These are phyloP conservation scores for Nelumbo lutea DNA, from an alignment of 164 flowering plant genomes.

Conservation along the genomic window DNA sequence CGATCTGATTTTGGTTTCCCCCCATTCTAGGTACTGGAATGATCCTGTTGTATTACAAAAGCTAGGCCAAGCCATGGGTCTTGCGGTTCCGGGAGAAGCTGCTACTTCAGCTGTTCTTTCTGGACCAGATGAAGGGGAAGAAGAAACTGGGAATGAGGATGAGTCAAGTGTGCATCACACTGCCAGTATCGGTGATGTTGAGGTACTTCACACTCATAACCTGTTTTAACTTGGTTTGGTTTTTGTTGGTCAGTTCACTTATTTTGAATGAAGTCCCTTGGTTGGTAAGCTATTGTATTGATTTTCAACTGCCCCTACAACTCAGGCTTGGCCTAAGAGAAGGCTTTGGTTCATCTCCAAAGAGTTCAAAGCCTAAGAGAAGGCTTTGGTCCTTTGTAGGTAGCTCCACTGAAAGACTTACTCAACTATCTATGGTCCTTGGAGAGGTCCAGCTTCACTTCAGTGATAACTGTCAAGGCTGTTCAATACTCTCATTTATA, in stretches of 20 bases:
- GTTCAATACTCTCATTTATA: no score
- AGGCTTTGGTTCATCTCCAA: no score
- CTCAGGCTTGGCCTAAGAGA: no score
- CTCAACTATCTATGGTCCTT: no score
- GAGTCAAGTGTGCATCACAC: conserved; percentile 84
- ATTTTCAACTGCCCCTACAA: no score
- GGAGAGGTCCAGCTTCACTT: no score
- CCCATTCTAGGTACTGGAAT: conserved; percentile 77
- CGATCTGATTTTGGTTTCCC: background rate
- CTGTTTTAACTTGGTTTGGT: background rate
- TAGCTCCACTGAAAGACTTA: no score
- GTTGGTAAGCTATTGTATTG: background rate
- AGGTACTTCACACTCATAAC: conserved; percentile 37
- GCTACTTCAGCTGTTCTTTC: conserved; percentile 49
- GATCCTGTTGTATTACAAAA: conserved; percentile 85
- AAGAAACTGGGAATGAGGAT: conserved; percentile 58
- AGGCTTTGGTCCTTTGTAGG: no score
- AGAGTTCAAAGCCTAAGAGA: no score
- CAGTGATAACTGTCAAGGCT: no score
- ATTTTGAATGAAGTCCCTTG: background rate
- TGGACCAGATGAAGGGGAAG: conserved; percentile 58
- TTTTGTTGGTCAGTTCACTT: background rate
- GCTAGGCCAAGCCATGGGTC: conserved; percentile 94
- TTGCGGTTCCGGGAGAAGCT: conserved; percentile 58
- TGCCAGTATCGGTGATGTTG: conserved; percentile 92